A percentile compares a stretch with the other conserved stretches of the same genome.
Evolutionary conservation across 225 moss, liverwort and hornwort species (phyloP).

Genomic region (Pseudisothecium myosuroides): DNA sequence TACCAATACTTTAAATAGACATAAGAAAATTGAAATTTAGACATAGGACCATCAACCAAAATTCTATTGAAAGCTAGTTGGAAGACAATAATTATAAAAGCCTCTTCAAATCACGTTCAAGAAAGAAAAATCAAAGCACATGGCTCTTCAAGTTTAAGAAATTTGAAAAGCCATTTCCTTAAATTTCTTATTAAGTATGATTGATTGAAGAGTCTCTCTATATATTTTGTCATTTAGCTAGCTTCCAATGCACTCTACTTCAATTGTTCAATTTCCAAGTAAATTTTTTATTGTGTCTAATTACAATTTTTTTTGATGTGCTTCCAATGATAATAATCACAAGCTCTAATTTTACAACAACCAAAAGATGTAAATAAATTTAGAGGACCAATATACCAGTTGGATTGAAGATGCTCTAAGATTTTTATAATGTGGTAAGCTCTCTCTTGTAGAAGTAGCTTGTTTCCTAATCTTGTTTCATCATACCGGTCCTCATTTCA

Average conservation of each 20-base stretch:
- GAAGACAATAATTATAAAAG: neutral
- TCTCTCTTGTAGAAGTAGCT: neutral
- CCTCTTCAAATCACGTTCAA: neutral
- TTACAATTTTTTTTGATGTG: rapidly evolving
- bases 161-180: neutral
- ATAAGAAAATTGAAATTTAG: neutral
- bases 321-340: neutral
- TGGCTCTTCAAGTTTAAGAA: neutral
- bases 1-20: neutral
- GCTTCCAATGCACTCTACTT: neutral
- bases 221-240: neutral
- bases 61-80: neutral
- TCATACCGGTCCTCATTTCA: rapidly evolving
- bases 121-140: neutral
- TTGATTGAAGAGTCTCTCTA: neutral
- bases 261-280: neutral
- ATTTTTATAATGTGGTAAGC: neutral
- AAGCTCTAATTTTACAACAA: neutral
- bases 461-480: neutral
- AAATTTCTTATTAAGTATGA: neutral
- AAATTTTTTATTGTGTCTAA: neutral
- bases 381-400: neutral
- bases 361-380: neutral
- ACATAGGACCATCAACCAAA: neutral
- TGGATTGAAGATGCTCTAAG: neutral